These are phyloP conservation scores for Termitomyces sp. DNA, from an alignment of 768 basidiomycete species.

Conservation along the genomic window DNA sequence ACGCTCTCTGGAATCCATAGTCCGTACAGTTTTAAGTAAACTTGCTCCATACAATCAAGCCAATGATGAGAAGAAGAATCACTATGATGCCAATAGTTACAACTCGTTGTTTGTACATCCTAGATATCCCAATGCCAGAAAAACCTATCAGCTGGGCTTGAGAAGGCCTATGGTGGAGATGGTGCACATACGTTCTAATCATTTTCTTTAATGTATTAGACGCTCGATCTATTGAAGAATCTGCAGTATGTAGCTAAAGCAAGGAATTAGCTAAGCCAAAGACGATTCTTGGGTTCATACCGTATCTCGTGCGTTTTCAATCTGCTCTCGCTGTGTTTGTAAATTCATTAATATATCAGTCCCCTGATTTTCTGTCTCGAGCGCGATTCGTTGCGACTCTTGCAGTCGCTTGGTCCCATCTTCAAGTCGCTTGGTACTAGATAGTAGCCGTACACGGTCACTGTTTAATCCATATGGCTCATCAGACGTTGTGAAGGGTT, in stretches of 20 bases:
- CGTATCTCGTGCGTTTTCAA: constrained; percentile 87
- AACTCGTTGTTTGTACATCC: constrained; percentile 96
- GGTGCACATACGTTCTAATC: constrained; percentile 75
- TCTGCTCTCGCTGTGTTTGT: constrained; percentile 85
- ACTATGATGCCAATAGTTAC: constrained; percentile 83
- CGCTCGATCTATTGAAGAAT: constrained; percentile 85
- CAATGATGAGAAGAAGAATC: constrained; percentile 80
- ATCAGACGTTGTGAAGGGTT: constrained; percentile 48
- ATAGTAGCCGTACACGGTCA: constrained; percentile 75
- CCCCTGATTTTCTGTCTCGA: constrained; percentile 96
- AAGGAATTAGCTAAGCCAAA: constrained; percentile 1
- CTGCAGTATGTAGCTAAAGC: constrained; percentile 74
- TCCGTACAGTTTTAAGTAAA: background rate
- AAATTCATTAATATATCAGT: constrained; percentile 87
- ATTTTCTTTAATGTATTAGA: constrained; percentile 91
- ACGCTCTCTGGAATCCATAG: background rate
- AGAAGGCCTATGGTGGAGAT: constrained; percentile 8
- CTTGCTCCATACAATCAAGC: constrained; percentile 78
- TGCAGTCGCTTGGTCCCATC: constrained; percentile 83
- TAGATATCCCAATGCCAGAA: constrained; percentile 48
- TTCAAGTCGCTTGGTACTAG: constrained; percentile 72
- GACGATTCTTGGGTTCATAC: constrained; percentile 31
- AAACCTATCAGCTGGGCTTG: constrained; percentile 24
- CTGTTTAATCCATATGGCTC: constrained; percentile 70
- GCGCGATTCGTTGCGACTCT: constrained; percentile 86